These are phyloP conservation scores for Sisymbrium altissimum DNA, from an alignment of 345 rosid genomes.

Conservation along the genomic window DNA sequence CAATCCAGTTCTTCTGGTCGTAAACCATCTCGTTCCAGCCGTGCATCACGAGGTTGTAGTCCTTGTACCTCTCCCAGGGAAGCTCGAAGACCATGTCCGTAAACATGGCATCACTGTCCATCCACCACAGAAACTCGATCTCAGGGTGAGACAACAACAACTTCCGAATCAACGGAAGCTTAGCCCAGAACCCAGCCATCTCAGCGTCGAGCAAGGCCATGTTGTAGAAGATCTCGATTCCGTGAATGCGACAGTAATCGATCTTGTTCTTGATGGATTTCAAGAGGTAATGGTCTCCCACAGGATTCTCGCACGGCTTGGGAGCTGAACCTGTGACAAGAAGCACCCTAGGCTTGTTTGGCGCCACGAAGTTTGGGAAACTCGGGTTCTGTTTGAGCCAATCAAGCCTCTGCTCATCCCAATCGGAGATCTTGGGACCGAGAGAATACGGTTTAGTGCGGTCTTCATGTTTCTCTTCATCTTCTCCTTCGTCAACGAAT, in stretches of 20 bases:
- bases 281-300: conserved; percentile 71
- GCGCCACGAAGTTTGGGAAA: conserved; percentile 49
- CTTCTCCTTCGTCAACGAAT: conserved; percentile 47
- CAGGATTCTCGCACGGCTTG: conserved; percentile 68
- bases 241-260: conserved; percentile 68
- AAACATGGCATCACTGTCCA: conserved; percentile 79
- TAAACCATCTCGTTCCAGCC: conserved; percentile 77
- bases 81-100: conserved; percentile 78
- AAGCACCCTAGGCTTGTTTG: conserved; percentile 60
- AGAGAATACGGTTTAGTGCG: conserved; percentile 44
- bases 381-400: conserved; percentile 57
- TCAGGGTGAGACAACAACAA: conserved; percentile 65
- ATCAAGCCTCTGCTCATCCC: conserved; percentile 55
- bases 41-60: conserved; percentile 61
- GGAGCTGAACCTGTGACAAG: conserved; percentile 79
- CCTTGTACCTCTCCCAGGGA: conserved; percentile 76
- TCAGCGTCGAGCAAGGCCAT: conserved; percentile 70
- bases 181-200: conserved; percentile 80
- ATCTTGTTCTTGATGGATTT: conserved; percentile 76
- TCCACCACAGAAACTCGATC: conserved; percentile 74
- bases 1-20: conserved; percentile 66
- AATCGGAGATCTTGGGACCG: conserved; percentile 62
- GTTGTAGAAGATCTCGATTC: conserved; percentile 70
- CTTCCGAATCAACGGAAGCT: conserved; percentile 63
- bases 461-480: conserved; percentile 42